phyloP scores from a whole-genome alignment of 371 early-diverging fungal species.

The Sporodiniella umbellata region DNA sequence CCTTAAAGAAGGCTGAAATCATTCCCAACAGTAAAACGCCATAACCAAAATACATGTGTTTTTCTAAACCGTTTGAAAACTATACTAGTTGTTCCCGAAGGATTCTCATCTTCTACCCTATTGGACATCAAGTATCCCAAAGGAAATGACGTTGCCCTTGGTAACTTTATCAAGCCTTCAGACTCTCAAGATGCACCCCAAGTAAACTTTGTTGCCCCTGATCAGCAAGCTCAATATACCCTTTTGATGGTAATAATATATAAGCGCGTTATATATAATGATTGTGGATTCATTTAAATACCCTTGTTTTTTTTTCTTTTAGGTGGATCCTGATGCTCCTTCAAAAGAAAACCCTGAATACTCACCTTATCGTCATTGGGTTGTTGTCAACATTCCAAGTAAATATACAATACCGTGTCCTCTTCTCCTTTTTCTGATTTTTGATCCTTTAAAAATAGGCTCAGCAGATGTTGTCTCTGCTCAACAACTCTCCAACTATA shows the following conservation, averaged over 20 bases:
- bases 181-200: constrained; percentile 37
- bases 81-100: constrained; percentile 26
- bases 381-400: constrained; percentile 55
- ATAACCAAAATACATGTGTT: too few relatives aligned
- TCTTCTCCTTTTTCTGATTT: background rate
- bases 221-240: constrained; percentile 47
- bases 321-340: constrained; percentile 71
- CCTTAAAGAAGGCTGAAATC: constrained; percentile 45
- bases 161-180: constrained; percentile 41
- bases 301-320: background rate
- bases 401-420: background rate
- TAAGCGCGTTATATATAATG: background rate
- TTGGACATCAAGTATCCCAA: constrained; percentile 38
- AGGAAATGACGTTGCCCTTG: constrained; percentile 46
- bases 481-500: constrained; percentile 37
- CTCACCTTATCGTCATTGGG: constrained; percentile 67
- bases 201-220: constrained; percentile 39
- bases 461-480: constrained; percentile 28
- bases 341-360: constrained; percentile 46
- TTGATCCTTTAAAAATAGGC: background rate
- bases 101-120: constrained; percentile 37
- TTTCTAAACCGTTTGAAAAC: background rate
- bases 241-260: constrained; percentile 58
- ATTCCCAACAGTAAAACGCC: constrained; percentile 49
- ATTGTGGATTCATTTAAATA: background rate